A percentile compares a stretch with the other conserved stretches of the same genome.
Conservation (phyloP, 768 basidiomycete species). For the Tricholoma flavovirens region DNA sequence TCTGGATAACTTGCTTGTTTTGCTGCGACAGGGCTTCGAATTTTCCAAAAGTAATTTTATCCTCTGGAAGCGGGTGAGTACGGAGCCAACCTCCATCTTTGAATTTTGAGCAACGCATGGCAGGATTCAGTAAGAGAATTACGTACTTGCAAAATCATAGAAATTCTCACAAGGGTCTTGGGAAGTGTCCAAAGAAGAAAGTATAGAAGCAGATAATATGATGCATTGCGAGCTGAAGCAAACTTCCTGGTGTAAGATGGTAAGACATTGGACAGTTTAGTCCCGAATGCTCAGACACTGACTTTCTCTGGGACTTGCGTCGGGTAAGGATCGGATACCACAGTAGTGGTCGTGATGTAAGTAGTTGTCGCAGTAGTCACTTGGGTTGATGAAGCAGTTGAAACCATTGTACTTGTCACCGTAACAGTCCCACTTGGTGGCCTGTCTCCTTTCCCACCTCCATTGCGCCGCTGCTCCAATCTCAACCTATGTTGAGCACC, state of each 20-base stretch:
- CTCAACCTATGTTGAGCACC: constrained; percentile 79
- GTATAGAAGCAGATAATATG: constrained; percentile 72
- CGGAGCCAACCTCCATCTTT: constrained; percentile 87
- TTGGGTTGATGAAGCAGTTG: constrained; percentile 22
- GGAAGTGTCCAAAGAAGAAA: constrained; percentile 72
- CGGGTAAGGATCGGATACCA: constrained; percentile 44
- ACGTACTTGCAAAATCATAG: constrained; percentile 87
- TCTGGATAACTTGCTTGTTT: constrained; percentile 74
- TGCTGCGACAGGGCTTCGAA: constrained; percentile 69
- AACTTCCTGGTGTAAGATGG: constrained; percentile 36
- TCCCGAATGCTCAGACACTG: constrained; percentile 4
- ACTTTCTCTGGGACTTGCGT: constrained; percentile 52
- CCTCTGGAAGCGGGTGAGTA: constrained; percentile 79
- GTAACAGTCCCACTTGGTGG: constrained; percentile 27
- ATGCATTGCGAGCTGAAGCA: constrained; percentile 83
- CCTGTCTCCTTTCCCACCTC: constrained; percentile 22
- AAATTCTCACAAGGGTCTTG: constrained; percentile 96
- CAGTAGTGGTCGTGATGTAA: constrained; percentile 37
- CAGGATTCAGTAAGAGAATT: constrained; percentile 1
- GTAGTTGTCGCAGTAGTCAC: constrained; percentile 25
- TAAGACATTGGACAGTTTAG: neutral
- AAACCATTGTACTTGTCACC: constrained; percentile 17
- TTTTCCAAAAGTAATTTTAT: constrained; percentile 66
- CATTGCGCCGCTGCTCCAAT: constrained; percentile 35
- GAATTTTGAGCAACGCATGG: neutral